Percentiles rank a stretch among this genome's conserved stretches.
These are phyloP conservation scores for rapeseed (Brassica napus) DNA, from an alignment of 345 rosid genomes.

Conservation along the genomic window Da-Ae NC_063451.1:44221501-44222000, in stretches of 20 bases:
- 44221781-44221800: conserved; percentile 99
- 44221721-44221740: conserved; percentile 2
- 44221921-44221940: conserved; percentile 96
- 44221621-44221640: conserved; percentile 87
- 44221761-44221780: conserved; percentile 97
- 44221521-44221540: conserved; percentile 64
- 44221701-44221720: neutral
- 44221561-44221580: conserved; percentile 72
- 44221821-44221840: conserved; percentile 90
- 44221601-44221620: conserved; percentile 94
- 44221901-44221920: conserved; percentile 94
- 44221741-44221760: conserved; percentile 5
- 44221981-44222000: conserved; percentile 17
- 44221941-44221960: conserved; percentile 87
- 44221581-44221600: conserved; percentile 73
- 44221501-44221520: conserved; percentile 81
- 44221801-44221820: conserved; percentile 97
- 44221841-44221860: conserved; percentile 79
- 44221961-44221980: conserved; percentile 62
- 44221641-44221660: conserved; percentile 77
- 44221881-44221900: conserved; percentile 83
- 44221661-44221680: conserved; percentile 73
- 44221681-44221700: conserved; percentile 84
- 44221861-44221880: conserved; percentile 65
- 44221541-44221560: conserved; percentile 81